phyloP scores from a whole-genome alignment of 148 eudicot species.

The Rhododendron williamsianum region DNA sequence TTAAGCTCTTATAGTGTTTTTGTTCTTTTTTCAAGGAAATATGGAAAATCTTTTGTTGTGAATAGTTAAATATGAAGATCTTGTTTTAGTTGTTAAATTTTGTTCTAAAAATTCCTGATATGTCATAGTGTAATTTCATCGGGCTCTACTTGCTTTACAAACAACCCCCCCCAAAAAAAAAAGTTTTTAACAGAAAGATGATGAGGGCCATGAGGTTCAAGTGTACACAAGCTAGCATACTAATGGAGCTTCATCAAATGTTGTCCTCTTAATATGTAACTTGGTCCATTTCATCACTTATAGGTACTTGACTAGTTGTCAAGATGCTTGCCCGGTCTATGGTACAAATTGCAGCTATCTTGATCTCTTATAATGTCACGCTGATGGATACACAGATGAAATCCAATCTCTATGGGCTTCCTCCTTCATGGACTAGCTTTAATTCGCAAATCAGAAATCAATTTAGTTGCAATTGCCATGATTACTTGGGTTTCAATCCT shows the following conservation, averaged over 20 bases:
- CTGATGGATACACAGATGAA: neutral
- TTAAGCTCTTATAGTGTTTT: too few species aligned
- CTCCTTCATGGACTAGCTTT: neutral
- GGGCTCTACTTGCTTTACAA: neutral
- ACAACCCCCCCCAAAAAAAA: neutral
- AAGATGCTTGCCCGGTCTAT: neutral
- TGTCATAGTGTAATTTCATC: too few species aligned
- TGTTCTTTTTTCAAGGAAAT: too few species aligned
- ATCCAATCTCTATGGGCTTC: neutral
- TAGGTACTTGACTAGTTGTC: neutral
- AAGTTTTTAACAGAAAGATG: neutral
- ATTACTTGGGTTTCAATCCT: neutral
- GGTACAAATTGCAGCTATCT: neutral
- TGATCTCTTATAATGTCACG: neutral
- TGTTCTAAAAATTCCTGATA: neutral
- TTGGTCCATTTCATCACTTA: neutral
- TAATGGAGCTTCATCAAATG: neutral
- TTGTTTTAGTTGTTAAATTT: neutral
- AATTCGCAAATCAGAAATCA: neutral
- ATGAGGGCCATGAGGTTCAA: neutral
- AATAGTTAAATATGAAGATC: neutral
- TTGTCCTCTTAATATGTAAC: neutral
- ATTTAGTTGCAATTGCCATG: neutral
- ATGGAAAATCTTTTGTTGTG: too few species aligned
- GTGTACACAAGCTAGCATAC: neutral